phyloP scores from a whole-genome alignment of 176 grass and related monocot species.

The Panicum miliaceum region DNA sequence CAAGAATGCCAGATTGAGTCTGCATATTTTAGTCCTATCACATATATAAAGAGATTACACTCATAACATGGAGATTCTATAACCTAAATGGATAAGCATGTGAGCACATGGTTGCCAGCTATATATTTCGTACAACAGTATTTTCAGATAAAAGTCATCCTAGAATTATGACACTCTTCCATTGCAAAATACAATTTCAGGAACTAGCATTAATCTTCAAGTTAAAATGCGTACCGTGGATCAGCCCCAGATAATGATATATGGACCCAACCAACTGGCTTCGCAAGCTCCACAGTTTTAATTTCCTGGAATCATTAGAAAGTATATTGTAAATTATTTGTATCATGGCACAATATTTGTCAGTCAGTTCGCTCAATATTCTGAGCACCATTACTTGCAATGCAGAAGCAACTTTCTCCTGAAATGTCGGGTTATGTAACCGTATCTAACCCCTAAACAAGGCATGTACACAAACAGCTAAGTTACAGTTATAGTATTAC shows the following conservation, averaged over 20 bases:
- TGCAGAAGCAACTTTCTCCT: not conserved
- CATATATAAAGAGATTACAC: not conserved
- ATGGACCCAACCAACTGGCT: constrained; percentile 94
- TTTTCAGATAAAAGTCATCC: not conserved
- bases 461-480: not conserved
- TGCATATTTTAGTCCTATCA: not conserved
- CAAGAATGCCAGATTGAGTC: not conserved
- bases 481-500: not conserved
- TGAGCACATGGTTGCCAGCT: not conserved
- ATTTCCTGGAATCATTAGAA: constrained; percentile 66
- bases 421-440: not conserved
- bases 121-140: not conserved
- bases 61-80: not conserved
- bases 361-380: not conserved
- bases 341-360: not conserved
- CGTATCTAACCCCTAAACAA: not conserved
- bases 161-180: not conserved
- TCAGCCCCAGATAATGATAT: constrained; percentile 82
- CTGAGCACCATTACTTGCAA: not conserved
- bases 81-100: constrained; percentile 27
- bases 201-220: not conserved
- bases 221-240: constrained; percentile 63
- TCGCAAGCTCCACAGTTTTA: constrained; percentile 91
- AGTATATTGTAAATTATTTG: not conserved
- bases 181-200: not conserved